Percentiles rank a stretch among this genome's conserved stretches.
Conservation (phyloP, 176 grass and related monocot genomes). For the Bonia amplexicaulis region DNA sequence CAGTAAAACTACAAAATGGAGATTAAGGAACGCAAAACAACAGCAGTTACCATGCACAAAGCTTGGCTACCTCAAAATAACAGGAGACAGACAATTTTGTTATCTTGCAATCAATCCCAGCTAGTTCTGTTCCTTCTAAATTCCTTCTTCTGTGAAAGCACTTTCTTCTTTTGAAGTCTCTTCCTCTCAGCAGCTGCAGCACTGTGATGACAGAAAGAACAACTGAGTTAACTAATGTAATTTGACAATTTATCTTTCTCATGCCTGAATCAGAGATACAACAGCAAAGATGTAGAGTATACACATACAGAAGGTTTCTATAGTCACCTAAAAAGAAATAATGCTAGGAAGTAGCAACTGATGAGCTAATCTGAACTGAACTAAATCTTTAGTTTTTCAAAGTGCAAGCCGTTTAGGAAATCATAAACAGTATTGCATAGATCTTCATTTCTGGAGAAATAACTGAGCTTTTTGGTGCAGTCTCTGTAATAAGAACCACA, state of each 20-base stretch:
- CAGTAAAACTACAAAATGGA: neutral
- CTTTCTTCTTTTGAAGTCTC: conserved; percentile 87
- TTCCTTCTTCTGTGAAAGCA: conserved; percentile 78
- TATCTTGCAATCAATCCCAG: conserved; percentile 59
- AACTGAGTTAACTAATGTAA: neutral
- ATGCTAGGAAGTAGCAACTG: neutral
- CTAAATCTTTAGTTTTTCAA: neutral
- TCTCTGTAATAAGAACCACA: neutral
- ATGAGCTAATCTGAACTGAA: conserved; percentile 2
- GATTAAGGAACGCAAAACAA: neutral
- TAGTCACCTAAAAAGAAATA: neutral
- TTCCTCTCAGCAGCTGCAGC: conserved; percentile 77
- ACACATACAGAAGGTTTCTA: neutral
- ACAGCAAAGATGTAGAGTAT: neutral
- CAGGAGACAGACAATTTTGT: neutral
- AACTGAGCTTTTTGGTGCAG: neutral
- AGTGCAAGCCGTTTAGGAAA: conserved; percentile 16
- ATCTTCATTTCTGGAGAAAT: neutral
- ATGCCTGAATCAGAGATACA: neutral
- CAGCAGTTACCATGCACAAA: neutral
- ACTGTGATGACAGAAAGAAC: conserved; percentile 33
- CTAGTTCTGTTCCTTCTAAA: conserved; percentile 59
- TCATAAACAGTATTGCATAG: neutral
- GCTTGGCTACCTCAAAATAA: neutral
- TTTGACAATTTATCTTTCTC: neutral